Percentiles rank a stretch among this genome's conserved stretches.
Conservation (phyloP, 75 land plant species). For the Cunninghamia lanceolata region DNA sequence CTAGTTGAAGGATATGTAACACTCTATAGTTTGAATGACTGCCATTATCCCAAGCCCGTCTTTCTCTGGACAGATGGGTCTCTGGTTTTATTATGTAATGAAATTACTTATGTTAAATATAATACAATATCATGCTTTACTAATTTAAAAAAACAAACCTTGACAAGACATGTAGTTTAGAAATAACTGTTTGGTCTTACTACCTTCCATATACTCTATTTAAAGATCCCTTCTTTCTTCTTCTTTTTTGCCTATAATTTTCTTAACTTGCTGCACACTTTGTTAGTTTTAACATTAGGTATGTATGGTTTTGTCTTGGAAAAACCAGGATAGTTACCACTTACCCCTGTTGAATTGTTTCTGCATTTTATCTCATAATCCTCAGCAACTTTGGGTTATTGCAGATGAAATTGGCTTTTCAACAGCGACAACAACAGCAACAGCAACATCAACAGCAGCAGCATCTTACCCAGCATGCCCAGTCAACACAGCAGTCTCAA, state of each 20-base stretch:
- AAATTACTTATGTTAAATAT: not conserved
- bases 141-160: not conserved
- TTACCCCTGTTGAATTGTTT: not conserved
- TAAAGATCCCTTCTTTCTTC: not conserved
- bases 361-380: not conserved
- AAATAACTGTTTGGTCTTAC: not conserved
- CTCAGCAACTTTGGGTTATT: not conserved
- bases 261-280: not conserved
- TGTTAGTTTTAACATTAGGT: not conserved
- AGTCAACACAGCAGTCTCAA: conserved; percentile 62
- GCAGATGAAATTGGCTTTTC: conserved; percentile 60
- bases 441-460: conserved; percentile 46
- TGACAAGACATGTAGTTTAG: not conserved
- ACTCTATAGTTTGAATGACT: no score
- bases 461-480: conserved; percentile 50
- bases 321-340: not conserved
- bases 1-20: no score
- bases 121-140: not conserved
- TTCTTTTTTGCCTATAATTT: not conserved
- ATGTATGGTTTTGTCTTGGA: not conserved
- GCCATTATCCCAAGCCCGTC: no score
- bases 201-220: not conserved
- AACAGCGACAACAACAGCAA: conserved; percentile 30
- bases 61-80: no score
- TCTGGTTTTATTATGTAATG: no score